Conservation (phyloP, 495 filamentous ascomycete genomes). For the Podospora didyma region DNA sequence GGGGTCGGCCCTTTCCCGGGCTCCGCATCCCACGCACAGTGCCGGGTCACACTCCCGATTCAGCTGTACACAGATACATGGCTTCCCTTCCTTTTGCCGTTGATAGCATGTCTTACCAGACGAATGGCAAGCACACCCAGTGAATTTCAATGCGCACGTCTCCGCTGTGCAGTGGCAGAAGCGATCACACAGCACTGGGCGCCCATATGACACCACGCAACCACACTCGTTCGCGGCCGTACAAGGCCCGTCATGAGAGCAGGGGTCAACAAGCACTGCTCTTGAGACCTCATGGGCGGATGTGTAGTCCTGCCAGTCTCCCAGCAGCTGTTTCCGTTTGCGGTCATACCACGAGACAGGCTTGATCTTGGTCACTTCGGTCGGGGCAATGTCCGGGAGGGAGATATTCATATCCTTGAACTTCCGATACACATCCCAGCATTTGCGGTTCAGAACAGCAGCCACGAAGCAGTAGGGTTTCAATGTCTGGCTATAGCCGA, state of each 20-base stretch:
- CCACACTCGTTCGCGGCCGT: slow-evolving; percentile 44
- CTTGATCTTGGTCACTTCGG: slow-evolving; percentile 28
- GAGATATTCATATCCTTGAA: slow-evolving; percentile 36
- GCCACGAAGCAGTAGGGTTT: slow-evolving; percentile 39
- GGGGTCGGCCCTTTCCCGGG: slow-evolving; percentile 57
- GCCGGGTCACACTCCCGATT: slow-evolving; percentile 71
- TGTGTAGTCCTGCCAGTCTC: slow-evolving; percentile 45
- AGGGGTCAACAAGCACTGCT: slow-evolving; percentile 38
- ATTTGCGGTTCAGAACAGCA: slow-evolving; percentile 39
- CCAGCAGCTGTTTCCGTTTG: slow-evolving; percentile 40
- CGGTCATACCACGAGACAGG: slow-evolving; percentile 44
- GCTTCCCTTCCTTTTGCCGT: slow-evolving; percentile 42
- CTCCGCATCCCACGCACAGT: slow-evolving; percentile 63
- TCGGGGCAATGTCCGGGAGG: slow-evolving; percentile 16
- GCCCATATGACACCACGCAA: slow-evolving; percentile 43
- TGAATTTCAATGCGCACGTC: slow-evolving; percentile 59
- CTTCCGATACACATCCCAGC: slow-evolving; percentile 47
- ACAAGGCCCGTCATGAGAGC: slow-evolving; percentile 45
- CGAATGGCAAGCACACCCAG: slow-evolving; percentile 59
- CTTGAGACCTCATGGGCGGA: slow-evolving; percentile 40
- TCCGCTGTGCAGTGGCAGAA: slow-evolving; percentile 57
- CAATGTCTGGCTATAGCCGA: slow-evolving; percentile 31
- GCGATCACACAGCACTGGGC: slow-evolving; percentile 59
- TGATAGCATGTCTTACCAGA: slow-evolving; percentile 47
- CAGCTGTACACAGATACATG: slow-evolving; percentile 55